Evolutionary conservation across 192 early-diverging fungal genomes (phyloP).

Genomic region (Chytriomyces sp.): DNA sequence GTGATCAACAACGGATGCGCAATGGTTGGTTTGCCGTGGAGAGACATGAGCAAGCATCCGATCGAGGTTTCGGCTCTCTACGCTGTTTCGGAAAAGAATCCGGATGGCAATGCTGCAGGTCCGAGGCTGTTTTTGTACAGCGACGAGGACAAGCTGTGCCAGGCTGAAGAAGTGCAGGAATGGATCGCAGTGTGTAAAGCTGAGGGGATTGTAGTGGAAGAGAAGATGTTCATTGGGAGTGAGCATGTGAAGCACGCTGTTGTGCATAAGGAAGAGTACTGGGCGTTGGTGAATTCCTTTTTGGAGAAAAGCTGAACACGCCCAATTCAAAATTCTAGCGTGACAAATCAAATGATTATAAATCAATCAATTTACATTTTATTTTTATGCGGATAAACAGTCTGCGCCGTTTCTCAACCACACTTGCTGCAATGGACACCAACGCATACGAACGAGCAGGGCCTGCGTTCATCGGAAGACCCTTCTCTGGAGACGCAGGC

Average conservation of each 20-base stretch:
- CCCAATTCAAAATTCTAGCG: no score
- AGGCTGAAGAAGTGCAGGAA: not conserved
- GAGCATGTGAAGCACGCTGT: slow-evolving; percentile 17
- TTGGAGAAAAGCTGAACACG: not conserved
- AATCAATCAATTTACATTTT: no score
- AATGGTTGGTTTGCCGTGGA: not conserved
- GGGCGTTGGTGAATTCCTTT: not conserved
- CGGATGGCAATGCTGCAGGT: not conserved
- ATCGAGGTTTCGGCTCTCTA: not conserved
- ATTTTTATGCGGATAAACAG: no score
- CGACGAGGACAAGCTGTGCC: slow-evolving; percentile 10
- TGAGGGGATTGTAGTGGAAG: slow-evolving; percentile 8
- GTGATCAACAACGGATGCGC: no score
- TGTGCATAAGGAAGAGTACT: slow-evolving; percentile 1
- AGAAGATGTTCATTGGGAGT: slow-evolving; percentile 1
- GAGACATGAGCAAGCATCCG: not conserved
- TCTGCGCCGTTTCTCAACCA: no score
- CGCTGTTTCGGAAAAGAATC: not conserved
- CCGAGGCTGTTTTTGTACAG: slow-evolving; percentile 10
- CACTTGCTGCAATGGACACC: no score
- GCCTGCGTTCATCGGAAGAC: no score
- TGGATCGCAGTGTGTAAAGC: not conserved
- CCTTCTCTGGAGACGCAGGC: no score
- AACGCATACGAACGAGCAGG: no score
- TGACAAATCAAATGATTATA: no score